Conservation (phyloP, 1,139 yeast species). For the Saccharomyces hybrid region DNA sequence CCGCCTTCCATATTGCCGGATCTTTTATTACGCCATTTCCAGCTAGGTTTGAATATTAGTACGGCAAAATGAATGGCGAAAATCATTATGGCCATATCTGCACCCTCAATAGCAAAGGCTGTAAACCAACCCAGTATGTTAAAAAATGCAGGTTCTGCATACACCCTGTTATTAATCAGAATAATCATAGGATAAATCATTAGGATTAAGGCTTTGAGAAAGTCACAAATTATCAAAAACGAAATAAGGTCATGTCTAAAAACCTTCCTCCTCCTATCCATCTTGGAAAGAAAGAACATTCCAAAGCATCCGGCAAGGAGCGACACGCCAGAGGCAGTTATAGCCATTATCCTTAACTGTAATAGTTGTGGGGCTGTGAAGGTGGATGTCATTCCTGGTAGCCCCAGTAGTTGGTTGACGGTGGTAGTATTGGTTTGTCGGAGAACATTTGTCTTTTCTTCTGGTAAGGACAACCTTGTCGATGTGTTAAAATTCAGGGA, state of each 20-base stretch:
- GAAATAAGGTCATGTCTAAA: constrained; percentile 70
- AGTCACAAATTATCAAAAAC: constrained; percentile 61
- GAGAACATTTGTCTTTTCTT: not conserved
- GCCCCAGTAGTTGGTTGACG: constrained; percentile 27
- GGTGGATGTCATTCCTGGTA: constrained; percentile 32
- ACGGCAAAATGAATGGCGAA: constrained; percentile 81
- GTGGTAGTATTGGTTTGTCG: constrained; percentile 24
- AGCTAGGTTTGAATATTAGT: constrained; percentile 59
- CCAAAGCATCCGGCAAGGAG: constrained; percentile 48
- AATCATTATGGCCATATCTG: constrained; percentile 74
- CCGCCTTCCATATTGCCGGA: constrained; percentile 63
- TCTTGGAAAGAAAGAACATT: constrained; percentile 48
- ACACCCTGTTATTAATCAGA: constrained; percentile 42
- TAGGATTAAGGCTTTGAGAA: constrained; percentile 63
- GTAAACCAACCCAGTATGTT: constrained; percentile 81
- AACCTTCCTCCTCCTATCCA: constrained; percentile 53
- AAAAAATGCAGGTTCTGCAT: constrained; percentile 50
- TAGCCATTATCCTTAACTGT: constrained; percentile 44
- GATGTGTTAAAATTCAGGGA: constrained; percentile 1
- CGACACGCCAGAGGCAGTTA: constrained; percentile 52
- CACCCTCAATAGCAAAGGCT: constrained; percentile 77
- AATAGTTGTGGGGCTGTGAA: constrained; percentile 15
- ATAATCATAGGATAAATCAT: constrained; percentile 57
- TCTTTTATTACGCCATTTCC: constrained; percentile 38
- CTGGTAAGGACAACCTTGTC: not conserved